A percentile compares a stretch with the other conserved stretches of the same genome.
phyloP scores from a whole-genome alignment of 805 yeast species.

The Zygosaccharomyces pseudorouxii region DNA sequence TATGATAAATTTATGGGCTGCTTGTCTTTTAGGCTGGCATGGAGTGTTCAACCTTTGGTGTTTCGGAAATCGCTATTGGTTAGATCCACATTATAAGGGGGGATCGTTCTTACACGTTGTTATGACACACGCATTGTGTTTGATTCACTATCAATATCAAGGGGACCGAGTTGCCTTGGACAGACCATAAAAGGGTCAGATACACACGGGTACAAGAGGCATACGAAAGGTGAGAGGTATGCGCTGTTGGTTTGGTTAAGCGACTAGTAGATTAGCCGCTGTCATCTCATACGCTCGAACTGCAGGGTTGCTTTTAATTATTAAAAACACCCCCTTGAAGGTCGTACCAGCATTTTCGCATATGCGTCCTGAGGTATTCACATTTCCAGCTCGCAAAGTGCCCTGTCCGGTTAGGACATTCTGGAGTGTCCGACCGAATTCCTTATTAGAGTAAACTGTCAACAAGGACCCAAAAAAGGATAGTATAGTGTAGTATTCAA shows the following conservation, averaged over 20 bases:
- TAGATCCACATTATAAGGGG: not conserved
- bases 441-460: constrained; percentile 1
- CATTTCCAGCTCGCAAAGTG: not conserved
- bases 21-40: too few relatives aligned
- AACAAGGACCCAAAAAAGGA: constrained; percentile 1
- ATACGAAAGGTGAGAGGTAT: not conserved
- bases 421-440: not conserved
- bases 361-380: not conserved
- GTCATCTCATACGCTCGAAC: not conserved
- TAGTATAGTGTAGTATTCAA: not conserved
- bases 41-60: not conserved
- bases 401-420: not conserved
- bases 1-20: too few relatives aligned
- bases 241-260: not conserved
- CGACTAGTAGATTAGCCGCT: not conserved
- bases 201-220: not conserved
- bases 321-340: not conserved
- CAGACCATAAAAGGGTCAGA: too few relatives aligned
- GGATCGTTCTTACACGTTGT: not conserved
- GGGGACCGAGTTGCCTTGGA: too few relatives aligned
- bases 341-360: not conserved
- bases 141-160: not conserved
- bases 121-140: not conserved
- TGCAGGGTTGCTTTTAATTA: not conserved
- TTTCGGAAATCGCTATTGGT: not conserved